These are phyloP conservation scores for Xylariaceae sp. DNA, from an alignment of 2,329 filamentous ascomycete genomes.

Conservation along the genomic window DNA sequence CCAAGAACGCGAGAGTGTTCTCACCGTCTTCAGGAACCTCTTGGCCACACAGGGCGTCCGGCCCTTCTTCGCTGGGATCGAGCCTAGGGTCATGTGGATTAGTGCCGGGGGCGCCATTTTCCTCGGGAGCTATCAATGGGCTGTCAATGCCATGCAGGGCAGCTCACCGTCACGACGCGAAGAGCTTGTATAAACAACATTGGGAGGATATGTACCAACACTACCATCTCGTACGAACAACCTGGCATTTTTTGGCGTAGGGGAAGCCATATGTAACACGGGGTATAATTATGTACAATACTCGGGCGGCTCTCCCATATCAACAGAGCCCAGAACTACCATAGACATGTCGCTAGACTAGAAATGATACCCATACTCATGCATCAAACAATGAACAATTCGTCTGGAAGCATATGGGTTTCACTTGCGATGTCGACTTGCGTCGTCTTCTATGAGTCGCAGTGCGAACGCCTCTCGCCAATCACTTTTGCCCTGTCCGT, in stretches of 20 bases:
- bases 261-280: constrained; percentile 1
- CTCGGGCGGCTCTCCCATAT: constrained; percentile 5
- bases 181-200: not conserved
- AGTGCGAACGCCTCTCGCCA: too few relatives aligned
- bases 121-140: constrained; percentile 88
- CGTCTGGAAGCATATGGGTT: too few relatives aligned
- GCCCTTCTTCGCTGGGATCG: constrained; percentile 73
- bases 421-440: too few relatives aligned
- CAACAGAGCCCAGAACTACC: not conserved
- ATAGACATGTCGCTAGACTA: constrained; percentile 23
- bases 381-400: too few relatives aligned
- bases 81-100: constrained; percentile 90
- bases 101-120: constrained; percentile 93
- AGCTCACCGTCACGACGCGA: constrained; percentile 1
- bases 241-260: constrained; percentile 11
- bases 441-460: too few relatives aligned
- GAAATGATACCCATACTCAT: constrained; percentile 25
- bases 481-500: too few relatives aligned
- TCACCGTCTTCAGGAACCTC: constrained; percentile 64
- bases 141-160: constrained; percentile 66
- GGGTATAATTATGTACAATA: constrained; percentile 16
- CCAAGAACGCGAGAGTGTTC: constrained; percentile 60
- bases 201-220: constrained; percentile 1
- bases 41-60: constrained; percentile 60
- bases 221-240: too few relatives aligned